Evolutionary conservation across 2,329 filamentous ascomycete genomes (phyloP), one percentile per base, ranked within the genome.

Genomic region (Ceratocystis cacaofunesta): DNA sequence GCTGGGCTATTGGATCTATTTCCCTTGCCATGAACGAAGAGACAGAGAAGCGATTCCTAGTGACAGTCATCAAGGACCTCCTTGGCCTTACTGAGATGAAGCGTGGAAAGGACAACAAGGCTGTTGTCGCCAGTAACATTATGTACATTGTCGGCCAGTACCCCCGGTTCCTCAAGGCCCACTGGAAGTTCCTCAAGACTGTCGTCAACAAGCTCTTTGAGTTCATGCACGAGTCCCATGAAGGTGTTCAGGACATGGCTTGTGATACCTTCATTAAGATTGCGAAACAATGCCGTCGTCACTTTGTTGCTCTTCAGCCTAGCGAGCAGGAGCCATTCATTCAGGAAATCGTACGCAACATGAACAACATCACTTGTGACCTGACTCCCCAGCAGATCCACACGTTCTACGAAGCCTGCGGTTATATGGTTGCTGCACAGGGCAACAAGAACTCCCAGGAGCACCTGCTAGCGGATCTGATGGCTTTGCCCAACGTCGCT

Each of bases 111-210:
- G 94, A 99, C 79, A 99, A 99, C 82, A 99, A 99, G 75, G 94
- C 94, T 12, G 94, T 99, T 8, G 94, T 99, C 50, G 94, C 94
- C 69, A 96, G 90, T 78, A 99, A 99, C 78, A 99, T 99, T 73
- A 99, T 99, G 94, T 99, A 99, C 75, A 99, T 99, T 77, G 94
- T 99, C 68, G 94, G 94, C 67, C 94, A 99, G 74, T 99, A 99
- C 73, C 94, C 94, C 46, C 89, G 94, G 22, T 99, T 99, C 78
- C 79, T 99, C 71, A 99, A 99, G 79, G 94, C 94, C 1, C 94
- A 99, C 76, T 99, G 94, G 94, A 99, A 99, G 75, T 99, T 99
- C 78, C 80, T 99, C 66, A 99, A 99, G 85, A 99, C 94, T 1
- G 94, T 99, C 19, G 94, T 99, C 72, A 99, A 99, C 78, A 99